Base-by-base conservation (phyloP, 2,329 filamentous ascomycete species). In the Aspergillus japonicus region DNA sequence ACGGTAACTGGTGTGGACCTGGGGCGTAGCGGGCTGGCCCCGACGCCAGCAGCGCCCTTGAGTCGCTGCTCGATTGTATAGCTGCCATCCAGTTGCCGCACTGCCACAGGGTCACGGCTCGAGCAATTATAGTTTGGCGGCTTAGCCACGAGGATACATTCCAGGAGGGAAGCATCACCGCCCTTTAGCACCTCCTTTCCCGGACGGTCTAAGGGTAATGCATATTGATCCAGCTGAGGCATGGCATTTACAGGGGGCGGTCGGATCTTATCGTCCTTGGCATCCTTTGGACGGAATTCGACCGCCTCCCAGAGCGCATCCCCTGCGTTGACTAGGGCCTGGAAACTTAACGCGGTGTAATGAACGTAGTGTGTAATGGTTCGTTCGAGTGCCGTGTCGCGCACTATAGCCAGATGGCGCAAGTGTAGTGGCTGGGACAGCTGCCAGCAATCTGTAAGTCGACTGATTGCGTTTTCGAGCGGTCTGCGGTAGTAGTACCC, bases 401-500 rank as follows among this genome's bases (percentile, higher is more conserved):
- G 76, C 35, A 87, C 78, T 31, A 88, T 75, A 11, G 82, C 78
- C 16, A 86, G 71, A 66, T 87, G 84, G 19, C 82, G 80, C 23
- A 87, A 75, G 68, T 86, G 80, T 3, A 75, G 71, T 24, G 85
- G 85, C 64, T 88, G 86, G n/a, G 82, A 83, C 16, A 81, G 66
- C 56, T 85, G 80, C 81, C 85, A 87, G 57, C 79, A 75, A 58
- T 85, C 81, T 2, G 82, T 82, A 42, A 88, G 65, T 26, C 83
- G 80, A 52, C 72, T 72, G 23, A 87, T 68, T 21, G 80, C 73
- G 31, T 80, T 78, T 66, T 88, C 85, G 31, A 85, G 67, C 0
- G 84, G 82, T 53, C 84, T 77, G 56, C 78, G 79, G 72, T 82
- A 86, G 64, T 84, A 81, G 10, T 73, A 71, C 10, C 85, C 85